Evolutionary conservation across 306 rosid genomes (phyloP), one percentile per base, ranked within the genome.

Genomic region (Trifolium dubium): DNA sequence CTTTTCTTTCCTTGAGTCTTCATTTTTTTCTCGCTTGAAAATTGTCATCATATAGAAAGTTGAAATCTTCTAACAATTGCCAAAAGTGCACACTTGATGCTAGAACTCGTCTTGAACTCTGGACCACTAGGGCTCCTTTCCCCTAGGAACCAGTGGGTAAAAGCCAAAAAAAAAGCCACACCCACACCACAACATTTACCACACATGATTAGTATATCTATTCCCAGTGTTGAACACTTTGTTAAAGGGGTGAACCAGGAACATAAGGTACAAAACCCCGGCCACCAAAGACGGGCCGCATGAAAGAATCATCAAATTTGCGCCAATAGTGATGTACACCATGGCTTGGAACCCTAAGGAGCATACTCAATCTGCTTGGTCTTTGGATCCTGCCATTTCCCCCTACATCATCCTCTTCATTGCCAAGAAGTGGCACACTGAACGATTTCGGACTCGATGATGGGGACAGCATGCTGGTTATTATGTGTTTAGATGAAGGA

Each of bases 251-350:
- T 53, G 98, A 92, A 40, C 96, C 97, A 0, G 96, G 96, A 76
- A 89, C 82, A 3, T 81, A 86, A 37, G 98, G 96, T 7, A 87
- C 97, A 80, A 95, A 95, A 63, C 99, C 99, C 43, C 98, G 78
- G 15, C 99, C 99, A 5, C 98, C 99, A 66, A 92, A 95, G 40
- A 88, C 83, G 1, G 99, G 98, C 15, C 98, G 85, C 99, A 95
- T 95, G 81, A 90, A 86, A 50, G 89, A 83, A 67, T 95, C 80
- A 53, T 95, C 98, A 64, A 92, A 88, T 74, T 73, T 92, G 31
- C 99, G 85, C 99, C 99, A 95, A 19, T 88, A 88, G 73, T 87
- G 96, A 81, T 95, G 99, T 44, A 90, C 92, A 0, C 96, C 84
- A 39, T 80, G 83, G 47, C 84, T 35, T 11, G 92, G 94, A 37